Base-by-base conservation (phyloP, 305 asterid species). In the Fraxinus platypoda region DNA sequence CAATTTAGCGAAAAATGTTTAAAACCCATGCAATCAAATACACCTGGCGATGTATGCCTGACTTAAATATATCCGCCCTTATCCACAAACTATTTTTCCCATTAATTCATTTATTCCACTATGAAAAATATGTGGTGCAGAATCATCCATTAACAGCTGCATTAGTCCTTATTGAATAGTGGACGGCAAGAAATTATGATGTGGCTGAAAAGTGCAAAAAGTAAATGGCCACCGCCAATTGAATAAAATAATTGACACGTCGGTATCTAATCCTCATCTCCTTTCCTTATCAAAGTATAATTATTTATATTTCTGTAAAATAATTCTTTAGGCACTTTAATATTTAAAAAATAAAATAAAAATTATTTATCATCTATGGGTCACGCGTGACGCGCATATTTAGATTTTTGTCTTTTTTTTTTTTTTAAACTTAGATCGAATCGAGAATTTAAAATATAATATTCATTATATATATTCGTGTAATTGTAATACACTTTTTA, bases 201-300 rank as follows among this genome's bases (percentile, higher is more conserved):
- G 89, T 90, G 93, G 87, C 84, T 7, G 23, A 85, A 92, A 92
- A 90, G 92, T 76, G 91, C 91, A 89, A 86, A 83, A 82, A 68
- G 78, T 54, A 78, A 57, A 83, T 72, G 77, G 79, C 76, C 87
- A 83, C 87, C 81, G 82, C 86, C 87, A 76, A 82, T 34, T 41
- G 77, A 33, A 4, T 31, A 68, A 17, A n/a, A 15, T 15, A 15
- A 43, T 4, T 76, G 81, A 80, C 92, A 84, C 41, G 77, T 80
- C 84, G 43, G 70, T 49, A 33, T 78, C 80, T 88, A 81, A 86
- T 87, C 94, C 90, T 86, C 82, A 86, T 37, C 80, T 59, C 41
- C 73, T 9, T 43, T 21, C 49, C 13, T 30, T 49, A 21, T 82
- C 86, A 54, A n/a, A 57, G 19, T 57, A 57, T 19, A 19, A 57